Base-by-base conservation (phyloP, 1,284 basidiomycete genomes). In the Leccinum fallax region DNA sequence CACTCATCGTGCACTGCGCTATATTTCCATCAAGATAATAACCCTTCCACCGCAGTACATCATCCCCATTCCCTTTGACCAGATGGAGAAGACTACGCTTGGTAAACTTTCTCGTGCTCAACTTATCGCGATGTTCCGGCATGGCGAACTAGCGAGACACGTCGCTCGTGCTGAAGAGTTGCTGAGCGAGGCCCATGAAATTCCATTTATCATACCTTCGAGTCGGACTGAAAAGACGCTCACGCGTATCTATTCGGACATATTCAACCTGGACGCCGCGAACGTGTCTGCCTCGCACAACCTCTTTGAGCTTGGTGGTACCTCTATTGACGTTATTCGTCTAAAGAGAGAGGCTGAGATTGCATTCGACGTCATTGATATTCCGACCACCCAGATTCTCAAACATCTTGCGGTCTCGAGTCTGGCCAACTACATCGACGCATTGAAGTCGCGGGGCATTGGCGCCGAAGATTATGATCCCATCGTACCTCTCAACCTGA, bases 321-420 rank as follows among this genome's bases (percentile, higher is more conserved):
- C 71, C 2, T 72, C 69, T 9, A 72, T 70, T 7, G 69, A 70
- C 26, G 63, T 71, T 15, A 72, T 70, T 32, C 62, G 71, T 16
- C 65, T 70, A 16, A 78, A 78, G 67, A 69, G 73, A 32, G 60
- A 67, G 16, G 66, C 76, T 3, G 72, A 79, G 57, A 67, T 70
- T 36, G 66, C 62, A 2, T 71, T 80, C n/a, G 66, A 64, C 15
- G 69, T 79, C 28, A 19, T 58, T 11, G 75, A 79, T 51, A 70
- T 80, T 6, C 75, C 77, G 0, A 76, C 73, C 11, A 78, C 78
- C 49, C 75, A 77, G 60, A 64, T 80, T n/a, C 73, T 80, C 40
- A 72, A 74, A 58, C 71, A 74, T 53, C 77, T 79, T 19, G 65
- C 73, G n/a, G 55, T 78, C 51, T 74, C 57, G 40, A 71, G 60